Conservation (phyloP, 345 rosid species). For the Microthlaspi erraticum region DNA sequence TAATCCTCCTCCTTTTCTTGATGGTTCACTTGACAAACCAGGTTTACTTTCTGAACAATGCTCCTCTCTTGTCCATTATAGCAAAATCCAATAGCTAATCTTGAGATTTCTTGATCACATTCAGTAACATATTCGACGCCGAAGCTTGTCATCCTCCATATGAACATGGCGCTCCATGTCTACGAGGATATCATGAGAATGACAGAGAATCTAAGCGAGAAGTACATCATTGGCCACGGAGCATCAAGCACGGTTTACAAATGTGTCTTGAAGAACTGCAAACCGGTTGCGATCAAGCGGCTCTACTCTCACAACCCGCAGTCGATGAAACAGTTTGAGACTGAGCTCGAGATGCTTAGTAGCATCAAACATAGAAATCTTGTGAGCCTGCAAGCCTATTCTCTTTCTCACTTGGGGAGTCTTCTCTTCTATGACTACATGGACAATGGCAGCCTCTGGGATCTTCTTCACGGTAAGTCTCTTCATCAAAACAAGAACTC, state of each 20-base stretch:
- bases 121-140: constrained; percentile 77
- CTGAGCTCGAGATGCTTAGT: constrained; percentile 87
- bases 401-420: constrained; percentile 77
- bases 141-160: constrained; percentile 85
- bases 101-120: constrained; percentile 14
- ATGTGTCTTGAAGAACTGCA: constrained; percentile 91
- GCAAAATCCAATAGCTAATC: constrained; percentile 25
- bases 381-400: constrained; percentile 89
- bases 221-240: constrained; percentile 84
- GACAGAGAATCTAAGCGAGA: constrained; percentile 95
- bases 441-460: constrained; percentile 99
- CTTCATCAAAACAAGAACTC: neutral
- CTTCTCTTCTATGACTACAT: constrained; percentile 96
- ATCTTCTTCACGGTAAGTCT: constrained; percentile 83
- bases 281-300: constrained; percentile 91
- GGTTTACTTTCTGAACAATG: constrained; percentile 47
- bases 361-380: constrained; percentile 94
- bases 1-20: constrained; percentile 60
- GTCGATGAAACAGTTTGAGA: constrained; percentile 87
- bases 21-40: constrained; percentile 89
- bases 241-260: constrained; percentile 96
- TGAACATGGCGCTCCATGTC: constrained; percentile 98
- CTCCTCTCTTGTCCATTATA: neutral
- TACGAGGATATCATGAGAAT: constrained; percentile 98
- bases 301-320: constrained; percentile 85